Evolutionary conservation across 2,329 filamentous ascomycete species (phyloP).

Genomic region (Pyrenochaeta sp.): DNA sequence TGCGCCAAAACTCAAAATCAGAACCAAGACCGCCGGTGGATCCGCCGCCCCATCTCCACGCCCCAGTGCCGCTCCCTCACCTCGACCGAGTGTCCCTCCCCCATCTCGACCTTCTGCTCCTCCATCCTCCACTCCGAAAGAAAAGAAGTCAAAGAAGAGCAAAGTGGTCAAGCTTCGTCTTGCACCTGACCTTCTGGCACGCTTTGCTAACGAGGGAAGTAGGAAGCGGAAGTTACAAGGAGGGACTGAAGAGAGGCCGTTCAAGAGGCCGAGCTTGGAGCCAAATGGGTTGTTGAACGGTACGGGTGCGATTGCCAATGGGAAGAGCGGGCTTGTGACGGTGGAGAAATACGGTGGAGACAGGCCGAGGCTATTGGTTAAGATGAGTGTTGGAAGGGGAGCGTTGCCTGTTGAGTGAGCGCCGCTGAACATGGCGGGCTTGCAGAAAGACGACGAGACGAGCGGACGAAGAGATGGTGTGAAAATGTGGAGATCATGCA

Average conservation of each 20-base stretch:
- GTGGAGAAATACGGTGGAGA: conserved; percentile 27
- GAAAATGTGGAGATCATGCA: too few species aligned
- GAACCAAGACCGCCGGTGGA: conserved; percentile 30
- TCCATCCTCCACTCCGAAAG: conserved; percentile 10
- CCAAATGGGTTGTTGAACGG: conserved; percentile 23
- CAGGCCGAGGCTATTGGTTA: conserved; percentile 26
- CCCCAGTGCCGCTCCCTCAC: conserved; percentile 18
- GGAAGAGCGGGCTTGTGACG: conserved; percentile 26
- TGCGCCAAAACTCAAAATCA: conserved; percentile 39
- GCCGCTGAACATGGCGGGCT: too few species aligned
- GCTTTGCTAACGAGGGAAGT: conserved; percentile 16
- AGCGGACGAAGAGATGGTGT: too few species aligned
- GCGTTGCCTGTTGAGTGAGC: conserved; percentile 13
- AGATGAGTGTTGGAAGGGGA: conserved; percentile 28
- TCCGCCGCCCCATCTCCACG: conserved; percentile 24
- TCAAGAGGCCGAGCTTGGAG: conserved; percentile 41
- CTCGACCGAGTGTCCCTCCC: conserved; percentile 18
- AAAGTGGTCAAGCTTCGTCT: conserved; percentile 38
- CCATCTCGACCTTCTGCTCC: conserved; percentile 9
- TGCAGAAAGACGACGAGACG: too few species aligned
- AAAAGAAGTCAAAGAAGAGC: conserved; percentile 30
- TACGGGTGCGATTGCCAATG: background rate
- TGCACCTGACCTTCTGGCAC: conserved; percentile 21
- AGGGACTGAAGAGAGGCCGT: conserved; percentile 27
- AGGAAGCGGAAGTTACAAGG: conserved; percentile 35